Evolutionary conservation across 306 rosid genomes (phyloP).

Genomic region (Quercus alba): DNA sequence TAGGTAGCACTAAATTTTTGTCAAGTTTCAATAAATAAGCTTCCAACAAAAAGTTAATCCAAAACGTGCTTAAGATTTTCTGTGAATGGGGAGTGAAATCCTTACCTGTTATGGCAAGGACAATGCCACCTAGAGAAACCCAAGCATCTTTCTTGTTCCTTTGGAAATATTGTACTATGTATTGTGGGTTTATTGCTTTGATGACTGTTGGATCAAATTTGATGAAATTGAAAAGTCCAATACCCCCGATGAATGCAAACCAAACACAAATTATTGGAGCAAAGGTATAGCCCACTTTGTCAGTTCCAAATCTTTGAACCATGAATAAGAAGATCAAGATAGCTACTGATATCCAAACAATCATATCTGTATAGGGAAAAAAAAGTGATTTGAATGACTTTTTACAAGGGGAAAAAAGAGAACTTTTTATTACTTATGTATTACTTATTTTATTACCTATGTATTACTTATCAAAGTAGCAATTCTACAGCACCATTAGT

Average conservation of each 20-base stretch:
- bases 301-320: conserved; percentile 80
- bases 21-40: no score
- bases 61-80: no score
- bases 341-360: conserved; percentile 59
- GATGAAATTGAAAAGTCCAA: conserved; percentile 66
- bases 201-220: conserved; percentile 53
- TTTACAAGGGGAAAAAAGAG: neutral
- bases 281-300: conserved; percentile 72
- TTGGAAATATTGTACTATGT: conserved; percentile 52
- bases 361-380: conserved; percentile 23
- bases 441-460: no score
- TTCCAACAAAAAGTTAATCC: no score
- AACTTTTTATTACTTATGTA: no score
- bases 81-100: neutral
- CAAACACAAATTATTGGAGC: conserved; percentile 73
- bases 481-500: no score
- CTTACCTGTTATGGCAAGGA: conserved; percentile 57
- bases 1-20: no score
- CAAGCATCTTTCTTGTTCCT: conserved; percentile 75
- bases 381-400: neutral
- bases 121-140: conserved; percentile 88
- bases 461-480: no score
- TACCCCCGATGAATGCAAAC: conserved; percentile 56
- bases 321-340: conserved; percentile 53
- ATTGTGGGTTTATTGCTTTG: conserved; percentile 65